Conservation (phyloP, 169 alveolate species). For the Cryptosporidium baileyi region DNA sequence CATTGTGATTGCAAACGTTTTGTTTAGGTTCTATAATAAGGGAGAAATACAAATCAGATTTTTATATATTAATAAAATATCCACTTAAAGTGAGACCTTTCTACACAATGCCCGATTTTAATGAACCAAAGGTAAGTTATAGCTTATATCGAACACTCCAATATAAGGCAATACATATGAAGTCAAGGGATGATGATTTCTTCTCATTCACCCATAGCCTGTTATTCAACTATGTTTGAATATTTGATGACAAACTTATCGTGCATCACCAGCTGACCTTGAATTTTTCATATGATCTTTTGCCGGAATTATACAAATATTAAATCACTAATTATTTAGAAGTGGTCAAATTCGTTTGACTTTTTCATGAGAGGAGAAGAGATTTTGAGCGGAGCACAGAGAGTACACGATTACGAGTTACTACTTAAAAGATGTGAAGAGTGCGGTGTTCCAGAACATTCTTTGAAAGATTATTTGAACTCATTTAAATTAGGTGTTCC, state of each 20-base stretch:
- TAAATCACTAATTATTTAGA: conserved; percentile 50
- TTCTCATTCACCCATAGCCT: conserved; percentile 70
- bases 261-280: conserved; percentile 72
- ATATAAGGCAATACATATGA: not conserved
- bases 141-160: not conserved
- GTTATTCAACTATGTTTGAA: conserved; percentile 15
- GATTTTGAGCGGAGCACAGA: conserved; percentile 98
- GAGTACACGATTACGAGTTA: conserved; percentile 96
- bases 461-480: conserved; percentile 86
- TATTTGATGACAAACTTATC: conserved; percentile 51
- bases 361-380: conserved; percentile 99
- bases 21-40: conserved; percentile 87
- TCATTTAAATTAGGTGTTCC: conserved; percentile 95
- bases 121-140: conserved; percentile 85
- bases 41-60: conserved; percentile 95
- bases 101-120: conserved; percentile 97
- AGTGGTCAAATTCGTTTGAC: conserved; percentile 93
- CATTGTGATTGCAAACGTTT: not conserved
- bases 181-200: conserved; percentile 48
- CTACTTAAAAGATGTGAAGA: conserved; percentile 79
- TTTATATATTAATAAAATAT: conserved; percentile 95
- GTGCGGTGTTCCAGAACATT: conserved; percentile 69
- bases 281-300: not conserved
- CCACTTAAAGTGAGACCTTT: conserved; percentile 98
- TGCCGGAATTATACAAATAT: not conserved